phyloP scores from a whole-genome alignment of 2,329 filamentous ascomycete species.

The Capronia epimyces region DNA sequence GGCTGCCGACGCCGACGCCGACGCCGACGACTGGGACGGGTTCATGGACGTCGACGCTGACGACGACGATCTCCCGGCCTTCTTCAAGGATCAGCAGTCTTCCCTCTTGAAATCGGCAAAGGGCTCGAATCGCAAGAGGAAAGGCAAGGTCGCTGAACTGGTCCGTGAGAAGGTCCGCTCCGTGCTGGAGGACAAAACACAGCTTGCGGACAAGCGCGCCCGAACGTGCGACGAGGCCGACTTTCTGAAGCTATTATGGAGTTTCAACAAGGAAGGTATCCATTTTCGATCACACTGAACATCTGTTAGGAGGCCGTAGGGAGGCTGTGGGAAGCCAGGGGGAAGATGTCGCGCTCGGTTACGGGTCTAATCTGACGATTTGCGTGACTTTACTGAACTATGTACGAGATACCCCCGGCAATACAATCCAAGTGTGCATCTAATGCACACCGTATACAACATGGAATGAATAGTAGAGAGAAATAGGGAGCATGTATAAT shows the following conservation, averaged over 20 bases:
- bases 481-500: no score
- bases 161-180: conserved; percentile 82
- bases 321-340: no score
- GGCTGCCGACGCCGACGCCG: conserved; percentile 32
- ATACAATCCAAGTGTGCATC: no score
- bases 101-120: conserved; percentile 32
- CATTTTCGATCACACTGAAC: conserved; percentile 64
- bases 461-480: no score
- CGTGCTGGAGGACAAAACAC: conserved; percentile 74
- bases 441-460: no score
- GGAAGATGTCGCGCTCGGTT: no score
- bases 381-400: no score
- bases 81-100: conserved; percentile 63
- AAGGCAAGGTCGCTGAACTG: conserved; percentile 71
- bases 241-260: conserved; percentile 73
- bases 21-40: conserved; percentile 35
- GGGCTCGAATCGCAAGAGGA: conserved; percentile 59
- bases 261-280: conserved; percentile 87
- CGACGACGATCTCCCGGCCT: conserved; percentile 68
- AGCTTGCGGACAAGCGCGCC: conserved; percentile 72
- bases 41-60: conserved; percentile 45
- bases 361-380: no score
- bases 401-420: no score
- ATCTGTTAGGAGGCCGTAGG: no score
- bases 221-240: conserved; percentile 89